phyloP scores from a whole-genome alignment of 371 early-diverging fungal species.

The Apophysomyces variabilis region DNA sequence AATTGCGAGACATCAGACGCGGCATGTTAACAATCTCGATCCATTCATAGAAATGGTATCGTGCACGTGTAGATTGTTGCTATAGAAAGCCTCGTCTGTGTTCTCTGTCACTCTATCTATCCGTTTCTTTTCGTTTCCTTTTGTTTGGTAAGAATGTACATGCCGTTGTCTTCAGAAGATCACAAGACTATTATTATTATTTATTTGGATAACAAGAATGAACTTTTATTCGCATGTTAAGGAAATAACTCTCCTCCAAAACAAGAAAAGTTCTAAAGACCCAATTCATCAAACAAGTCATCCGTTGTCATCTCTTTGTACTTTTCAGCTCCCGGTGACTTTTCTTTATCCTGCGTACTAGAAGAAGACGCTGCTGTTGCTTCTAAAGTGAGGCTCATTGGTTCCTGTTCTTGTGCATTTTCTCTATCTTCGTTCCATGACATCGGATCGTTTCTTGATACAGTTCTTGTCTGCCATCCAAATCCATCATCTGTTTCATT shows the following conservation, averaged over 20 bases:
- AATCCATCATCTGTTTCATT: not conserved
- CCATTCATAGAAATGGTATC: not conserved
- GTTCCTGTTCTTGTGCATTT: not conserved
- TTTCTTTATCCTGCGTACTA: not conserved
- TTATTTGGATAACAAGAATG: not conserved
- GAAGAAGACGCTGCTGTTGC: not conserved
- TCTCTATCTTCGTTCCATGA: not conserved
- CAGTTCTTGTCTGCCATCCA: not conserved
- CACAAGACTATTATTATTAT: not conserved
- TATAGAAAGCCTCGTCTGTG: too few relatives aligned
- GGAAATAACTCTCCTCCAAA: too few relatives aligned
- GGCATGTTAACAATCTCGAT: not conserved
- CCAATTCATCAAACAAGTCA: slow-evolving; percentile 19
- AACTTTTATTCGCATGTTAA: not conserved
- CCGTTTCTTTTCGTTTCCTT: too few relatives aligned
- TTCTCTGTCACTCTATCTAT: too few relatives aligned
- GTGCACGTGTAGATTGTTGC: not conserved
- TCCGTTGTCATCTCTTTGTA: slow-evolving; percentile 8
- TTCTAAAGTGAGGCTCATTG: not conserved
- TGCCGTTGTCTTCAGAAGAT: slow-evolving; percentile 3
- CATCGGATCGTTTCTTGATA: not conserved
- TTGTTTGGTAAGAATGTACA: not conserved
- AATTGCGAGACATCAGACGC: not conserved
- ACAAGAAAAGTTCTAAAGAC: slow-evolving; percentile 5
- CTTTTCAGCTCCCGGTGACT: not conserved